Base-by-base conservation (phyloP, 176 grass and related monocot species). In the Musa beccarii region DNA sequence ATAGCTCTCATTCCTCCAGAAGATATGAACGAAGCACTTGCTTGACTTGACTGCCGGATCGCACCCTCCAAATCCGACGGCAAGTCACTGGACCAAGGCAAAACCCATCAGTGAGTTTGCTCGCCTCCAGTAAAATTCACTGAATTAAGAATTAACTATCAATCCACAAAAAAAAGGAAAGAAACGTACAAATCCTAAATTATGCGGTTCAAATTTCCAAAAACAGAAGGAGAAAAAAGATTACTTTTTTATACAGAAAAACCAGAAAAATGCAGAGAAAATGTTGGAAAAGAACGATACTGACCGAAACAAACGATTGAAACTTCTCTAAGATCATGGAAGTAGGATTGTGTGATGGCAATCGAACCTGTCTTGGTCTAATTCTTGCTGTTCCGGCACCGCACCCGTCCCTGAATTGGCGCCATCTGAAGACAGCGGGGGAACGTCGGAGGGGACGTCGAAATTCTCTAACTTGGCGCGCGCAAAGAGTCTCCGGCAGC, bases 391-490 rank as follows among this genome's bases (percentile, higher is more conserved):
- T 13, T 63, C 74, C 10, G 53, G 19, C 8, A 29, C 53, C 52
- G 52, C 13, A 49, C 54, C 56, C 17, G 9, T 19, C 52, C 29
- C 52, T 11, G 16, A 29, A 29, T 54, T 14, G 16, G 54, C 61
- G 9, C 1, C 69, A 9, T 24, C 74, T 9, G 19, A 26, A 0
- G 64, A 1, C 21, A 63, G 23, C 25, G 78, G 25, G 2, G 83
- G 29, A 64, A 61, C 81, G 2, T 52, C 15, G 10, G 89, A 66
- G 43, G 69, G 73, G 59, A 79, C 83, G 68, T 97, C 90, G 76
- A 93, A 97, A 84, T 91, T 93, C 52, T 85, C 84, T 51, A 97
- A 93, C 88, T 93, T 97, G 34, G 88, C 84, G 5, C 72, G 76
- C 15, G 86, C 54, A 2, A 77, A 71, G 5, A 74, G 11, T 21